Base-by-base conservation (phyloP, 768 basidiomycete species). In the Xerocomellus intermedius region DNA sequence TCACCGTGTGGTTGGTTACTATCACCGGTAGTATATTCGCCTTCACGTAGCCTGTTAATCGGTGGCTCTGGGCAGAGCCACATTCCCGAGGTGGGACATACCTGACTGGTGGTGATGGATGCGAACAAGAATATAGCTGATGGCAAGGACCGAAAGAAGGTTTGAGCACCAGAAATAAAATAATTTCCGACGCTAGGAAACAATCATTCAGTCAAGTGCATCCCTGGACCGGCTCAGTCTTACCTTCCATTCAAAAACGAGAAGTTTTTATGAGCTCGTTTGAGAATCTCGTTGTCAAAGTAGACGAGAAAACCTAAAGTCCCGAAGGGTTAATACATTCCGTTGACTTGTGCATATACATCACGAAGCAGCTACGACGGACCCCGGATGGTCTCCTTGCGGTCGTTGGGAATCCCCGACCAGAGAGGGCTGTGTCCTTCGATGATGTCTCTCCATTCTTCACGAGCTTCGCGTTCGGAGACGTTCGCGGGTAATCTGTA, bases 61-160 rank as follows among this genome's bases (percentile, higher is more conserved):
- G 21, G 43, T 48, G 48, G 43, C 52, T 5, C 33, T 28, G 28
- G 28, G 28, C 8, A 47, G 46, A 56, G 41, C 42, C 38, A 49
- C 58, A 36, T 60, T 56, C 56, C 36, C 49, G 54, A 50, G 44
- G 52, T n/a, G 2, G 17, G n/a, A 54, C 73, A 54, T 42, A 75
- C 74, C 64, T 87, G 84, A 53, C 89, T 92, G 64, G 84, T 87
- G 0, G 93, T 93, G 59, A 97, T 93, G 2, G 91, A 91, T 28
- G 92, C 88, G 68, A 98, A 95, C 41, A 97, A 76, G 71, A 96
- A 98, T 58, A 98, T 91, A 13, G 95, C 93, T 2, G 92, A 91
- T 12, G 95, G 93, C 8, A 98, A 77, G 30, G 93, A 96, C 6
- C 93, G 86, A 65, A 98, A 93, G 74, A 98, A 94, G 13, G 82